Base-by-base conservation (phyloP, 768 basidiomycete genomes). In the Suillus luteus region DNA sequence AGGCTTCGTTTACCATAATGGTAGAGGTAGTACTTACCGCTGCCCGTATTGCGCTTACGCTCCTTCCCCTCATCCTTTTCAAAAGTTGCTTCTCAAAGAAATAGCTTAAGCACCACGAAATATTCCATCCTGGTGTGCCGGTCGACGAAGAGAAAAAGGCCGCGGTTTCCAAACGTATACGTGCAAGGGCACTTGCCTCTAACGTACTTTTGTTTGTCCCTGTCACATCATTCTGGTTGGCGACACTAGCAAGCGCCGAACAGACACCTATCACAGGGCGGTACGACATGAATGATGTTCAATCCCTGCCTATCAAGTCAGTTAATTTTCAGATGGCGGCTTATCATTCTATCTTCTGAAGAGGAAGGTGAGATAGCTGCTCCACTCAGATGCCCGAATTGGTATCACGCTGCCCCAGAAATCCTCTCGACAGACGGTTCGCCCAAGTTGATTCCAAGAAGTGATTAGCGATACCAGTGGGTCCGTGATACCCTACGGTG, bases 401-500 rank as follows among this genome's bases (percentile, higher is more conserved):
- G 95, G 95, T 93, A 91, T 75, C 80, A 82, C 65, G 89, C 93
- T 43, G 90, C 97, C 22, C 83, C 85, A 43, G 86, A 91, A 44
- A 92, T 96, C 51, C 82, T 98, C 14, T 81, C 89, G 8, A 72
- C 84, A 64, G 83, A 90, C 64, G 87, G 85, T 6, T 76, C 86
- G 58, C 84, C 86, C 5, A 79, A 79, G 49, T 81, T 92, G 41
- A 81, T 99, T 60, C 85, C 91, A 40, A 74, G 82, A 1, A 82
- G 80, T 33, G 96, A 99, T 76, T 99, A 96, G 96, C 85, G 96
- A 63, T 91, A 92, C 72, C 71, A 78, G 22, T 98, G 96, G 96
- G 94, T 96, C 11, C 82, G 84, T 61, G 82, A 87, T 22, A 93
- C 92, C 2, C 78, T 98, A 24, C 86, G 90, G 19, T 80, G 81